Evolutionary conservation across 2,329 filamentous ascomycete genomes (phyloP), one percentile per base, ranked within the genome.

Genomic region (Talaromyces sp.): DNA sequence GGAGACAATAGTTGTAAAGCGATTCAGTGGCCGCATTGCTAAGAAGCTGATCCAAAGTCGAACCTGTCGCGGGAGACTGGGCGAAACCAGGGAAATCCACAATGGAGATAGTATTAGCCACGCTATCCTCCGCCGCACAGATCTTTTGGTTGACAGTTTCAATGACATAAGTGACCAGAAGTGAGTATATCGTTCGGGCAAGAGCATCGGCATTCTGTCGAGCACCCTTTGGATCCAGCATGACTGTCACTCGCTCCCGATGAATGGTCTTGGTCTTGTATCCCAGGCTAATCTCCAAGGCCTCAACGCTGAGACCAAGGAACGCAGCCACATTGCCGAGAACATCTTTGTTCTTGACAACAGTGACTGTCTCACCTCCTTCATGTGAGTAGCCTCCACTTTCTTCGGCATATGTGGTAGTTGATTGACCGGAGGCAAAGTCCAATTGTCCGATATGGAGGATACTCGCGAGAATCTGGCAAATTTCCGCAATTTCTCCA

Each of bases 211-310:
- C 94, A 63, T 97, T 97, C 35, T 86, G 87, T 46, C 91, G 87
- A 41, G 94, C 94, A 35, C 94, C 94, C 52, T 86, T 86, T 6
- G 93, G 90, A 68, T 99, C 94, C 30, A 99, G 83, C 92, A 99
- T 96, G 60, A 99, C 90, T 0, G 94, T 99, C n/a, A 99, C 94
- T 49, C 94, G 88, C 78, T 99, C 94, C 58, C 91, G 89, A 68
- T 95, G 90, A 51, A 99, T 87, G 63, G 94, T 97, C 80, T 96
- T 97, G 17, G 91, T 97, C 77, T 96, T 95, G 80, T 97, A 96
- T 3, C 92, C 91, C 52, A 99, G 80, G 27, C 91, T 96, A 35
- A 84, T 86, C 75, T 99, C 92, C 5, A 99, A 80, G 55, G 96
- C 90, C 44, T 85, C 80, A 9, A 88, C 83, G 64, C 86, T 84